These are phyloP conservation scores for Salmacisia buchloeana DNA, from an alignment of 1,284 basidiomycete genomes.

Conservation along the genomic window DNA sequence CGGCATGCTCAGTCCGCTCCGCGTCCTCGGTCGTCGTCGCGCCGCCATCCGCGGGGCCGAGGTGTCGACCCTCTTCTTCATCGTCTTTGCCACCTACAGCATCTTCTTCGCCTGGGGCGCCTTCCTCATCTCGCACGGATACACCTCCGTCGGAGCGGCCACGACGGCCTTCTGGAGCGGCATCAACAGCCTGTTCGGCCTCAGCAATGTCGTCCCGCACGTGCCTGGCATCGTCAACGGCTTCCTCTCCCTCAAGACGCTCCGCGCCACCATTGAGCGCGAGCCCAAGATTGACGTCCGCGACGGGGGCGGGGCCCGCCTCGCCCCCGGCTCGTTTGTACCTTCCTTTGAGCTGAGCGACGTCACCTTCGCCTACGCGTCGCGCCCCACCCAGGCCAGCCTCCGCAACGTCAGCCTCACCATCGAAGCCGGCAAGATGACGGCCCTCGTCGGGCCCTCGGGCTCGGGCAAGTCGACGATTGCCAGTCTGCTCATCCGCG, in stretches of 20 bases:
- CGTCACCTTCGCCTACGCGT: slow-evolving; percentile 46
- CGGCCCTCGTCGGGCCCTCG: slow-evolving; percentile 49
- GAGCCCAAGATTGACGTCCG: slow-evolving; percentile 45
- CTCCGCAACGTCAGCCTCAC: slow-evolving; percentile 33
- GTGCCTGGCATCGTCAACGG: slow-evolving; percentile 39
- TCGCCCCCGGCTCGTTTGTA: slow-evolving; percentile 12
- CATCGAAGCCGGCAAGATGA: slow-evolving; percentile 41
- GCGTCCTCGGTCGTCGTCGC: neutral
- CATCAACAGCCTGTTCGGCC: slow-evolving; percentile 41
- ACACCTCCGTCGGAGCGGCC: slow-evolving; percentile 25
- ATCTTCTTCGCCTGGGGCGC: slow-evolving; percentile 19
- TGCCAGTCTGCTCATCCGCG: slow-evolving; percentile 51
- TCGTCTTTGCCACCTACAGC: neutral
- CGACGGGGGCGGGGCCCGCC: neutral
- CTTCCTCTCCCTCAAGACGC: slow-evolving; percentile 27
- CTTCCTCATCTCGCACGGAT: slow-evolving; percentile 28
- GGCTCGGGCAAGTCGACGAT: slow-evolving; percentile 53
- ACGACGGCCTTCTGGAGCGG: slow-evolving; percentile 46
- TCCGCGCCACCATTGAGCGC: slow-evolving; percentile 41
- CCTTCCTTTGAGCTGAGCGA: slow-evolving; percentile 34
- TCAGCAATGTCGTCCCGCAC: slow-evolving; percentile 45
- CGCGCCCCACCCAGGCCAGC: slow-evolving; percentile 32
- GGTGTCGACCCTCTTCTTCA: neutral
- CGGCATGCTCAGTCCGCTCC: neutral
- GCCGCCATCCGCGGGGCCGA: slow-evolving; percentile 3